Base-by-base conservation (phyloP, 768 basidiomycete species). In the Boletus barrowsii region DNA sequence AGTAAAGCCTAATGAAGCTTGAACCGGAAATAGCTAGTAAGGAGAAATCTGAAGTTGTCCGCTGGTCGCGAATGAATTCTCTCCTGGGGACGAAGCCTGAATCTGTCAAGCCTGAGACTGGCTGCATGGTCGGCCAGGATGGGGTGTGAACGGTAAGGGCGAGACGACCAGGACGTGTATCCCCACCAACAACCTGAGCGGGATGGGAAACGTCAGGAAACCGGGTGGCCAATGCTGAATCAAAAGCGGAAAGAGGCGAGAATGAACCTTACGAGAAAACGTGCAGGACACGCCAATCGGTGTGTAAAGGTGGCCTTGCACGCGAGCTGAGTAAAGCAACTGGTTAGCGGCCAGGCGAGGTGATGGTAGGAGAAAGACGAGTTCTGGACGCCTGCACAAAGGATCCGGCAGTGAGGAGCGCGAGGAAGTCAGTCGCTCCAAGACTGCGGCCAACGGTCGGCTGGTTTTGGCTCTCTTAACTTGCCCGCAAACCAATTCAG, bases 1-100 rank as follows among this genome's bases (percentile, higher is more conserved):
- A 83, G 68, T 87, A 89, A 52, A 90, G 79, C 53, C 88, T 76
- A 59, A 90, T 76, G 62, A 79, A 76, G 60, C 80, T 83, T 22
- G 83, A 71, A 56, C 83, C 77, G 13, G 87, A 80, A 56, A 90
- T 73, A n/a, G 88, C 80, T 43, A 90, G 75, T 53, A 90, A 77
- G 30, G 84, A 79, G 68, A 90, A 90, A 18, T 82, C 72, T 62
- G 82, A 87, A 15, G 78, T 75, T 9, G 66, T 62, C 51, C 73
- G 76, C 49, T 77, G 78, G 62, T 87, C 81, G 35, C 78, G 81
- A 55, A 86, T 72, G 68, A 90, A 90, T 71, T 90, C 88, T 64
- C 81, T 85, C 63, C 88, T 73, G 20, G 89, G 88, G 35, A 77
- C 76, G 58, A 90, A 86, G 49, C 76, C 74, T 58, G 76, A 68